Conservation (phyloP, 2,329 filamentous ascomycete genomes). For the Talaromyces albobiverticillius region DNA sequence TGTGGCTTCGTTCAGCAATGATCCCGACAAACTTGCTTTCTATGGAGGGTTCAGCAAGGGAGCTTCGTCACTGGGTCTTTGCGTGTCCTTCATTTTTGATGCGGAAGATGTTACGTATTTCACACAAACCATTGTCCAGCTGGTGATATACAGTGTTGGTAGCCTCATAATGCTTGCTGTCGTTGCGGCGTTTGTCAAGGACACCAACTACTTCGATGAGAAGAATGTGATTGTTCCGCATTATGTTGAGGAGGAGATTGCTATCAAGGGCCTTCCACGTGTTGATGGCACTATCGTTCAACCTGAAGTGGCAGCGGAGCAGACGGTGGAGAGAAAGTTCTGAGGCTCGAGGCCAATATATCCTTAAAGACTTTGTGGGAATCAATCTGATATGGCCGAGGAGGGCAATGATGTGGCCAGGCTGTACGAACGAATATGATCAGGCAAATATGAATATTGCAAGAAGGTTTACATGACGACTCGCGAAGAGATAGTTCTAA, state of each 20-base stretch:
- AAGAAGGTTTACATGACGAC: too few species aligned
- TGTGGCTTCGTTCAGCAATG: slow-evolving; percentile 17
- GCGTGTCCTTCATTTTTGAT: slow-evolving; percentile 21
- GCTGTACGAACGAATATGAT: too few species aligned
- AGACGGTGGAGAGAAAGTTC: neutral
- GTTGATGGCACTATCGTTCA: neutral
- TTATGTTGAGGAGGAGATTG: slow-evolving; percentile 15
- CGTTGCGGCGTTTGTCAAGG: slow-evolving; percentile 16
- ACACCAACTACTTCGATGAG: slow-evolving; percentile 23
- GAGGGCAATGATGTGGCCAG: too few species aligned
- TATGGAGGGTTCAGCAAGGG: slow-evolving; percentile 20
- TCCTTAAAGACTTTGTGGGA: too few species aligned
- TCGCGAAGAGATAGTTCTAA: too few species aligned
- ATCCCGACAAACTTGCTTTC: slow-evolving; percentile 16
- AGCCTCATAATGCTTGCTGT: slow-evolving; percentile 15
- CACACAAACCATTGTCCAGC: slow-evolving; percentile 19
- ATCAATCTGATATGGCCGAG: too few species aligned
- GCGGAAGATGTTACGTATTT: slow-evolving; percentile 18
- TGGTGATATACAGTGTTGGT: slow-evolving; percentile 19
- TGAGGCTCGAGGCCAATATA: too few species aligned
- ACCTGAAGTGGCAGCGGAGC: neutral
- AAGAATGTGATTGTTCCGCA: slow-evolving; percentile 22
- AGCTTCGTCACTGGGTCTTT: slow-evolving; percentile 19
- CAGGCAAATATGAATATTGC: too few species aligned
- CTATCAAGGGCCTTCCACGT: neutral